Base-by-base conservation (phyloP, 352 stramenopile genomes). In the Phytopythium oedochilum region DNA sequence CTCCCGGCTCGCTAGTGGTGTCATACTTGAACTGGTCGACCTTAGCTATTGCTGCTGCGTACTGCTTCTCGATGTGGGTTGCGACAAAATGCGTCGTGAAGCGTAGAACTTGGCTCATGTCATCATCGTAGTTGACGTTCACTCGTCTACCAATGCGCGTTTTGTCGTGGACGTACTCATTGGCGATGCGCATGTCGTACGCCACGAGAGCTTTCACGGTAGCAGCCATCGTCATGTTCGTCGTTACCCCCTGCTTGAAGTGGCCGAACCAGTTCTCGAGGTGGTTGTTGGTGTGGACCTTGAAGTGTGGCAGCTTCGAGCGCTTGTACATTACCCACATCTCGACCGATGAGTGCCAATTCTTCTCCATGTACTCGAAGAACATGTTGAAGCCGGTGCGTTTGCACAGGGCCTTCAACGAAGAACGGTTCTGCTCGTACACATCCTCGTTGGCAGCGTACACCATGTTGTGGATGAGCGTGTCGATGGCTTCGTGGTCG, bases 181-280 rank as follows among this genome's bases (percentile, higher is more conserved):
- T 57, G 17, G 31, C 9, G 5, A 46, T 26, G 0, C 59, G 60
- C 1, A 14, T 40, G 12, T 61, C 46, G 7, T 34, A 56, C 0
- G 25, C 51, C 18, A 69, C 32, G 3, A 73, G 3, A 2, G 20
- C 43, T 6, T 55, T 9, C 15, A 67, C 12, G 18, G 29, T 64
- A 0, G 61, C 15, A 9, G 2, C 14, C 48, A 62, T 66, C 9
- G 28, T 38, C 26, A 35, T 61, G 14, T 20, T 22, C 17, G 38
- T 18, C 5, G 23, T 54, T 0, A 66, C 20, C 0, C 20, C 34
- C 15, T 59, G 46, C 54, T 75, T 68, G 10, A 71, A 55, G 31
- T 70, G 66, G 0, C 63, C 70, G n/a, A 73, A 73, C 12, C 61
- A 73, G 3, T 6, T 67, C 26, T 79, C 63, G 0, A 73, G 42